Evolutionary conservation across 2,329 filamentous ascomycete species (phyloP), one percentile per base, ranked within the genome.

Genomic region (Fusarium graminum): DNA sequence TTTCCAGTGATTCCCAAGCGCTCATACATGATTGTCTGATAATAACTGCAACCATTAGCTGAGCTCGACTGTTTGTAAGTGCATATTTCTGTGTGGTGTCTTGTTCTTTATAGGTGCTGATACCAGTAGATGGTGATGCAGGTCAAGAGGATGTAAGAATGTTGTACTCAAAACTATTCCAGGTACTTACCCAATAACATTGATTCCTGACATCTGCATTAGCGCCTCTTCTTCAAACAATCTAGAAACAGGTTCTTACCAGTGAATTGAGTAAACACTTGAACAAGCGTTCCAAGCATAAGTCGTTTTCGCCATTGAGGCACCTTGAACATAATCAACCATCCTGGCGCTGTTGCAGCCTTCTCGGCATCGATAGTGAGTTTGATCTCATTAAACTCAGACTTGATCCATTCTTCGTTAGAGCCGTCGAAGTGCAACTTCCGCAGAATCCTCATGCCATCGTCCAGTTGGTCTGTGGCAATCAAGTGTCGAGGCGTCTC

Each of bases 251-350:
- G 7, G 7, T 6, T 17, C 65, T 12, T 66, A 68, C 68, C 84
- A 39, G 81, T 84, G 70, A 89, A 83, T 59, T 72, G 68, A 4
- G 85, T 86, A 64, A 89, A 86, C 11, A 86, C 80, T 72, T 90
- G 86, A n/a, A 88, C 81, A 3, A 85, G 74, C 28, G 83, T 82
- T 29, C 85, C 87, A 61, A 87, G 85, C 72, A 87, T 76, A 52
- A 89, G 79, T 14, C 87, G 79, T 12, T 78, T 86, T 36, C 87
- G 80, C 83, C 84, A 87, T 42, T 81, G 75, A 3, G 80, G 80
- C 5, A 86, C 82, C 14, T 79, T 83, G 68, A 87, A 86, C 82
- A 88, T 87, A 61, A 85, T 77, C 5, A 72, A 69, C 85, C 85
- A 88, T 13, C 83, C 86, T 13, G 68, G 68, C 3, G 63, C 68